These are phyloP conservation scores for Penstemon newberryi DNA, from an alignment of 257 asterid species.

Conservation along the genomic window DNA sequence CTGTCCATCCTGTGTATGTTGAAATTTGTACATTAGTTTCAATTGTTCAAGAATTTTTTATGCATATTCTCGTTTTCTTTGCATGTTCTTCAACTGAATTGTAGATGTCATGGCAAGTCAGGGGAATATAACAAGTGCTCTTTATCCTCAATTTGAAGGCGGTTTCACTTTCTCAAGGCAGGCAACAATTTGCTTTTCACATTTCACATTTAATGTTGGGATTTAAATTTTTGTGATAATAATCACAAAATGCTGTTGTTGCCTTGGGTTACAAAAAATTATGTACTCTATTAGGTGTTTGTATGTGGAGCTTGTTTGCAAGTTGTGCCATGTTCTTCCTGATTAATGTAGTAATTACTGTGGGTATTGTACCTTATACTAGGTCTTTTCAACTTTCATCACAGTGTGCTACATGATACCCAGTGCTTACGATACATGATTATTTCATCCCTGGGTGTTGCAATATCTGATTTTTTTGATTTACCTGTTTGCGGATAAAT, in stretches of 20 bases:
- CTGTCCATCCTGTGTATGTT: conserved; percentile 42
- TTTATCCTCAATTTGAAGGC: conserved; percentile 82
- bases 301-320: conserved; percentile 2
- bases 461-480: conserved; percentile 3
- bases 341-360: not conserved
- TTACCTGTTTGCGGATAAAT: not conserved
- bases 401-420: not conserved
- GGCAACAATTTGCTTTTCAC: conserved; percentile 72
- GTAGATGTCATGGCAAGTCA: conserved; percentile 87
- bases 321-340: conserved; percentile 8
- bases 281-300: not conserved
- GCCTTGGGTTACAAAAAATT: conserved; percentile 23
- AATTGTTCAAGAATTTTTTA: conserved; percentile 44
- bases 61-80: conserved; percentile 69
- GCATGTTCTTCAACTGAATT: conserved; percentile 89
- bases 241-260: conserved; percentile 35
- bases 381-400: conserved; percentile 16
- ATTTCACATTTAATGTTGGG: conserved; percentile 46
- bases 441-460: conserved; percentile 1
- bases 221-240: conserved; percentile 36
- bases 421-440: not conserved
- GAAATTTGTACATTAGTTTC: conserved; percentile 43
- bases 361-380: conserved; percentile 4
- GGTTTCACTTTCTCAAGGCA: conserved; percentile 85
- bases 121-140: conserved; percentile 81